phyloP scores from a whole-genome alignment of 1,139 yeast genomes.

The Saccharomyces hybrid region DNA sequence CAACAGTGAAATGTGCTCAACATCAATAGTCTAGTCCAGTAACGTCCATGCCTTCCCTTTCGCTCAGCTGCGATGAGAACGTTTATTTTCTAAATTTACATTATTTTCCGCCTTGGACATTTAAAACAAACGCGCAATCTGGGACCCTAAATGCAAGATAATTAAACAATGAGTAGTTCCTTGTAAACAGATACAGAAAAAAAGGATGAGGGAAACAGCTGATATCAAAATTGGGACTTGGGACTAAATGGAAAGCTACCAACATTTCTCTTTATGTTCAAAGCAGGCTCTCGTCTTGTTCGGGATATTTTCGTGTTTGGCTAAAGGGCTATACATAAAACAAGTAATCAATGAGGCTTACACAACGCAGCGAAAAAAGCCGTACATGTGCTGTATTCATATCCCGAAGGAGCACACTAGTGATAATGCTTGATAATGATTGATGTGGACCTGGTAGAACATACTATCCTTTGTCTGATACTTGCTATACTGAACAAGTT shows the following conservation, averaged over 20 bases:
- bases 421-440: not conserved
- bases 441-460: not conserved
- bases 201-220: not conserved
- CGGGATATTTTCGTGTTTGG: not conserved
- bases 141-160: not conserved
- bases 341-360: not conserved
- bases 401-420: not conserved
- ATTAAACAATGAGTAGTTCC: not conserved
- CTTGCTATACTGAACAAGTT: not conserved
- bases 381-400: not conserved
- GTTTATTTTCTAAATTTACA: not conserved
- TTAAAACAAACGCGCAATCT: not conserved
- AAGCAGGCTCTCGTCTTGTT: not conserved
- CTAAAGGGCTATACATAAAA: not conserved
- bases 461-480: not conserved
- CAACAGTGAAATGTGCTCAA: not conserved
- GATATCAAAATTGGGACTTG: not conserved
- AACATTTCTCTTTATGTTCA: not conserved
- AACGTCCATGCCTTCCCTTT: not conserved
- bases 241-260: not conserved
- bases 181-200: not conserved
- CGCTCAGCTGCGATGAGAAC: not conserved
- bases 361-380: not conserved
- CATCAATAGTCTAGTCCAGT: not conserved
- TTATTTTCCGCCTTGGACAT: not conserved